phyloP scores from a whole-genome alignment of 2,329 filamentous ascomycete species.

The Bipolaris oryzae region DNA sequence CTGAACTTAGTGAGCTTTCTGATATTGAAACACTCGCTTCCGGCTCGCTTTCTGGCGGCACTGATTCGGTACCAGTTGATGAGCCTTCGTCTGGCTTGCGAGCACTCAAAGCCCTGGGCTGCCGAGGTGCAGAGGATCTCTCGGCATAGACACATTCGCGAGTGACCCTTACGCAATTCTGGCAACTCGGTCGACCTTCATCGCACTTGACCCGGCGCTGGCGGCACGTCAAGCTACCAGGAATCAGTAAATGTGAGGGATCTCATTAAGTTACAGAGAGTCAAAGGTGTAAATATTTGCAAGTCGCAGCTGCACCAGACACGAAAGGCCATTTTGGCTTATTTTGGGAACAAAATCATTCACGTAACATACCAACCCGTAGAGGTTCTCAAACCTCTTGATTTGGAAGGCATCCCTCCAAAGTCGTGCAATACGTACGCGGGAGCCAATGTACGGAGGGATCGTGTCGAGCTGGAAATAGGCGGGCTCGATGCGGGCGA shows the following conservation, averaged over 20 bases:
- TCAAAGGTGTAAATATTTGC: not conserved
- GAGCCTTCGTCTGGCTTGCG: constrained; percentile 15
- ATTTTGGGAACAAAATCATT: not conserved
- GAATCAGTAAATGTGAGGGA: constrained; percentile 10
- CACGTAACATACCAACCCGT: constrained; percentile 50
- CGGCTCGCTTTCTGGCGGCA: constrained; percentile 7
- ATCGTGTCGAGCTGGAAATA: constrained; percentile 14
- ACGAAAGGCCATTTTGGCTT: not conserved
- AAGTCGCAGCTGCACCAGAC: not conserved
- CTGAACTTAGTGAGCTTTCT: constrained; percentile 12
- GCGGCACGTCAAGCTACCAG: constrained; percentile 51
- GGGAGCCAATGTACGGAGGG: not conserved
- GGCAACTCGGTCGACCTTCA: constrained; percentile 53
- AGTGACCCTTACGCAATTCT: constrained; percentile 51
- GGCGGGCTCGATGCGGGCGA: constrained; percentile 16
- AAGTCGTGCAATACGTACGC: constrained; percentile 6
- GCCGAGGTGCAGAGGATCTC: constrained; percentile 12
- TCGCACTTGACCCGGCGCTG: constrained; percentile 59
- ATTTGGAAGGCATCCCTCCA: constrained; percentile 46
- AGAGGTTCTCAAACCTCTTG: constrained; percentile 52
- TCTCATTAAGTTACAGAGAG: not conserved
- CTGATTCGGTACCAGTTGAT: constrained; percentile 11
- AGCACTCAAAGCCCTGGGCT: constrained; percentile 18
- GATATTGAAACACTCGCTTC: constrained; percentile 1
- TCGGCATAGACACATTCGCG: constrained; percentile 50